These are phyloP conservation scores for Pleurotus platypus DNA, from an alignment of 768 basidiomycete species.

Conservation along the genomic window DNA sequence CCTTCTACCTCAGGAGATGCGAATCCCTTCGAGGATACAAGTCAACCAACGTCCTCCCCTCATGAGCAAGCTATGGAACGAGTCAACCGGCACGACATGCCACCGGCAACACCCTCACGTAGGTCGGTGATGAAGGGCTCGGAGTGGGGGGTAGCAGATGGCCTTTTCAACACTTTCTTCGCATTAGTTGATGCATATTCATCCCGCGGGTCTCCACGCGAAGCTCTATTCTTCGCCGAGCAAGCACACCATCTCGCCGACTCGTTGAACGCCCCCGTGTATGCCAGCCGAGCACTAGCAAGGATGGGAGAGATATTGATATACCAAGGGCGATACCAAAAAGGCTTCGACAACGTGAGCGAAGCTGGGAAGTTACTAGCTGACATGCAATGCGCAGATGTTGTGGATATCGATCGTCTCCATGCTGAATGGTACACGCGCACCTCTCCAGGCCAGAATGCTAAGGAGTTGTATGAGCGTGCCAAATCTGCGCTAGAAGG, in stretches of 20 bases:
- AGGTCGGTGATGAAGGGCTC: conserved; percentile 46
- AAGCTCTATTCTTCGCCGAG: conserved; percentile 80
- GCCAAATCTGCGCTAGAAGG: conserved; percentile 60
- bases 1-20: conserved; percentile 24
- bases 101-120: conserved; percentile 24
- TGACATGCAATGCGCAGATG: conserved; percentile 50
- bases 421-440: conserved; percentile 49
- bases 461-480: conserved; percentile 49
- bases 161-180: conserved; percentile 64
- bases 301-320: conserved; percentile 70
- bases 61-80: conserved; percentile 12
- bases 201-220: conserved; percentile 74
- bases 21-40: conserved; percentile 58
- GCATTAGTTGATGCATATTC: conserved; percentile 63
- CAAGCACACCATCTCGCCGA: conserved; percentile 74
- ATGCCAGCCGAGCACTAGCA: conserved; percentile 63
- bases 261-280: conserved; percentile 60
- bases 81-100: conserved; percentile 14
- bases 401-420: conserved; percentile 54
- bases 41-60: conserved; percentile 23
- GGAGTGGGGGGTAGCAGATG: conserved; percentile 77
- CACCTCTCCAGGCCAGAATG: conserved; percentile 37
- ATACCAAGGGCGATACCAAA: conserved; percentile 54
- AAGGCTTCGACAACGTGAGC: conserved; percentile 52
- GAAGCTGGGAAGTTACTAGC: conserved; percentile 44